Base-by-base conservation (phyloP, 2,329 filamentous ascomycete genomes). In the Xylaria sp. region DNA sequence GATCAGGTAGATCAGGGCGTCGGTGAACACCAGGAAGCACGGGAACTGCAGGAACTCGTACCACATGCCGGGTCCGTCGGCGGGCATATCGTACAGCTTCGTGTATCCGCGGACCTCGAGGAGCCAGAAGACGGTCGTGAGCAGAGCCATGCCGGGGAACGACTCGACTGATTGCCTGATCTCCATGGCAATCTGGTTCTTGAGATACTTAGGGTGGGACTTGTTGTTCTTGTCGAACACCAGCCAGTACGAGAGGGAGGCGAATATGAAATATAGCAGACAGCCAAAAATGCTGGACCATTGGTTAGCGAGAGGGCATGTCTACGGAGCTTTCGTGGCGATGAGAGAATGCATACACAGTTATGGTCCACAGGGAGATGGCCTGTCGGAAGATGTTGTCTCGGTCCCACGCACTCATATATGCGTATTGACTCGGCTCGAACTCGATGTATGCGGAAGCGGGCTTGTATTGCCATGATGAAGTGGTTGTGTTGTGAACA, bases 141-240 rank as follows among this genome's bases (percentile, higher is more conserved):
- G 86, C 66, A 95, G 72, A 59, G 94, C 87, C 91, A 97, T 97
- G 78, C 89, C 79, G 23, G 94, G 94, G 84, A 97, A 90, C 44
- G 93, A 86, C 56, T 81, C 80, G 81, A 90, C 89, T 71, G 94
- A 90, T 82, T 97, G 93, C 72, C 85, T 84, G 76, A 98, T 97
- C 80, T 98, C 95, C 75, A 94, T 87, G 68, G 86, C 84, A 72
- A 97, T 91, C 81, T 97, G 95, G 82, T 97, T 95, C 83, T 96
- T 97, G 77, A 97, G 90, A 81, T 95, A 98, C 78, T 96, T 96
- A 57, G 95, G 95, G 80, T 98, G 95, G 61, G 93, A 85, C 81
- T 95, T 89, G 53, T 93, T 96, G 49, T 89, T 87, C 81, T 97
- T 96, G 82, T 97, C 94, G 83, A 97, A 97, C 78, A 97, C 86